phyloP scores from a whole-genome alignment of 331 rosid species.

The Malus hybrid region DNA sequence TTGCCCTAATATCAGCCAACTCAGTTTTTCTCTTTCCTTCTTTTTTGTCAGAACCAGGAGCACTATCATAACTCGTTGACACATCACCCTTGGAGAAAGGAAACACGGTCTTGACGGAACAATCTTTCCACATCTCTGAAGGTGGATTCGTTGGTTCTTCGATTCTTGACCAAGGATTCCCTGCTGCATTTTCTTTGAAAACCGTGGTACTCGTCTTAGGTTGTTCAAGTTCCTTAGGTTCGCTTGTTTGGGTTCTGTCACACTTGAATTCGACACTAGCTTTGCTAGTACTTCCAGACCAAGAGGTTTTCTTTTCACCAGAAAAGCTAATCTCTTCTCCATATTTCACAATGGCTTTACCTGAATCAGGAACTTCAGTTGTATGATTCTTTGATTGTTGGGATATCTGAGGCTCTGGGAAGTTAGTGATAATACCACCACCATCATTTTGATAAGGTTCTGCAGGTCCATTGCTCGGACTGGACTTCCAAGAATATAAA shows the following conservation, averaged over 20 bases:
- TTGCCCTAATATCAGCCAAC: slow-evolving; percentile 44
- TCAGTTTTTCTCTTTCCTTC: slow-evolving; percentile 63
- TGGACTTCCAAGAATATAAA: slow-evolving; percentile 67
- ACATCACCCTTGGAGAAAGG: slow-evolving; percentile 60
- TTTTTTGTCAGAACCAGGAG: slow-evolving; percentile 40
- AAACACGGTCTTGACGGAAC: slow-evolving; percentile 72
- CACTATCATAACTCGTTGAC: slow-evolving; percentile 42
- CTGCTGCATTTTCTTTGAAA: slow-evolving; percentile 49
- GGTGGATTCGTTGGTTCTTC: slow-evolving; percentile 49
- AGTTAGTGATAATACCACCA: slow-evolving; percentile 19
- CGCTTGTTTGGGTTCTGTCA: slow-evolving; percentile 35
- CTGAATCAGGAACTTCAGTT: slow-evolving; percentile 34
- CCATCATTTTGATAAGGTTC: slow-evolving; percentile 42
- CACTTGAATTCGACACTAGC: slow-evolving; percentile 35
- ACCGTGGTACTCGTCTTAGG: slow-evolving; percentile 35
- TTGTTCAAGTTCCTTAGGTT: slow-evolving; percentile 48
- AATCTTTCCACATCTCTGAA: slow-evolving; percentile 70
- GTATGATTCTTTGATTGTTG: slow-evolving; percentile 36
- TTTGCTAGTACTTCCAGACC: slow-evolving; percentile 67
- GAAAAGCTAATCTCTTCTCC: slow-evolving; percentile 40
- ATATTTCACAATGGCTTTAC: slow-evolving; percentile 29
- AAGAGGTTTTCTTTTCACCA: slow-evolving; percentile 38
- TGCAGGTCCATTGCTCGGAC: slow-evolving; percentile 52
- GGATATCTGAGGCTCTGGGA: slow-evolving; percentile 34
- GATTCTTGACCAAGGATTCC: slow-evolving; percentile 59